A percentile compares a stretch with the other conserved stretches of the same genome.
phyloP scores from a whole-genome alignment of 345 rosid genomes.

The Bruguiera sexangula region DNA sequence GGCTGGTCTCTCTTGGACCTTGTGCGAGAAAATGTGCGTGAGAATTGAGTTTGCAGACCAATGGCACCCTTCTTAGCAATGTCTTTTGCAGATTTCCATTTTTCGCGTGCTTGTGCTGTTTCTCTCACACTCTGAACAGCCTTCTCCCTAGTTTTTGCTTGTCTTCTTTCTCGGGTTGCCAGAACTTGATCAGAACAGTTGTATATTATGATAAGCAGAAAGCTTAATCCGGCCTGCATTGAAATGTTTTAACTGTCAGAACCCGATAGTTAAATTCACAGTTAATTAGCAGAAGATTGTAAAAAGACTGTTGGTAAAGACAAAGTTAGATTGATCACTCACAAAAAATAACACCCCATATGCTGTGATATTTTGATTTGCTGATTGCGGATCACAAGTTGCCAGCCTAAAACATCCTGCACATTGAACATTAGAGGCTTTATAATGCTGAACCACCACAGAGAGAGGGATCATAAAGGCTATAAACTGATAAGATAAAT shows the following conservation, averaged over 20 bases:
- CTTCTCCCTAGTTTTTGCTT: constrained; percentile 79
- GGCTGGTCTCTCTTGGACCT: constrained; percentile 49
- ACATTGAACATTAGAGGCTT: constrained; percentile 27
- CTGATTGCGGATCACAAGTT: constrained; percentile 64
- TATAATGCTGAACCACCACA: background rate
- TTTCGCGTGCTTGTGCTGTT: constrained; percentile 63
- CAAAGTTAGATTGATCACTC: constrained; percentile 41
- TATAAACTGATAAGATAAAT: background rate
- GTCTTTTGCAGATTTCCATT: constrained; percentile 90
- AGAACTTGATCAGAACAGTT: constrained; percentile 98
- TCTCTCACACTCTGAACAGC: constrained; percentile 90
- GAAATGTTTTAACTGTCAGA: constrained; percentile 23
- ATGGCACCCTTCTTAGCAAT: constrained; percentile 76
- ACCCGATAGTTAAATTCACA: constrained; percentile 1
- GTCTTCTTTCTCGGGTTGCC: constrained; percentile 79
- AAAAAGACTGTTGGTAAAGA: background rate
- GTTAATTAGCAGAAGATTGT: background rate
- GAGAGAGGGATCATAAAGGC: background rate
- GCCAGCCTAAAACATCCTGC: constrained; percentile 84
- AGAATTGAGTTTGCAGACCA: constrained; percentile 62
- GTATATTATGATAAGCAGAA: constrained; percentile 74
- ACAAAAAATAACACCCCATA: constrained; percentile 89
- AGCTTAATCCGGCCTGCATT: constrained; percentile 67
- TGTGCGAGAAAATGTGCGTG: constrained; percentile 77
- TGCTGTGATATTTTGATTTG: constrained; percentile 86